A percentile compares a stretch with the other conserved stretches of the same genome.
These are phyloP conservation scores for Lanmaoa pseudosensibilis DNA, from an alignment of 768 basidiomycete genomes.

Conservation along the genomic window DNA sequence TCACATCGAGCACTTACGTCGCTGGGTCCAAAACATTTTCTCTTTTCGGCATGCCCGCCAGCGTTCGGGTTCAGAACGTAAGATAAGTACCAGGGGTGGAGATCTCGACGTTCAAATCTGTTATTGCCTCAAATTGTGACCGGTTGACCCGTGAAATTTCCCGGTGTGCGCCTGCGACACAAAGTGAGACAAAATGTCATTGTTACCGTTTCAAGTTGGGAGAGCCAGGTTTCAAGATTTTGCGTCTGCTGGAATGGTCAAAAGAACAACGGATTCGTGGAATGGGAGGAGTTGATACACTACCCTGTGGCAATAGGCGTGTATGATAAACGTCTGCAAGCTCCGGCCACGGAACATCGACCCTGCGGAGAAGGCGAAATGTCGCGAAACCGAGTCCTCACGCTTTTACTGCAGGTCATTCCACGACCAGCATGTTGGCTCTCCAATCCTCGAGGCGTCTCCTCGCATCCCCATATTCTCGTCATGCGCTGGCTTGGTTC, in stretches of 20 bases:
- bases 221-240: constrained; percentile 2
- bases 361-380: constrained; percentile 9
- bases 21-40: background rate
- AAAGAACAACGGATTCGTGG: too few species aligned
- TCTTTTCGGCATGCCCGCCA: background rate
- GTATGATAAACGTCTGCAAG: too few species aligned
- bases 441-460: background rate
- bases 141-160: too few species aligned
- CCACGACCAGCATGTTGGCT: constrained; percentile 10
- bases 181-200: background rate
- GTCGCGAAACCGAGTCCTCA: background rate
- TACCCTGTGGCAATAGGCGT: too few species aligned
- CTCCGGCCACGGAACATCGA: background rate
- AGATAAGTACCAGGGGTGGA: background rate
- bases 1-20: background rate
- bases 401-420: background rate
- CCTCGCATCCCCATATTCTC: background rate
- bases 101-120: too few species aligned
- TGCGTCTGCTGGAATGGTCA: background rate
- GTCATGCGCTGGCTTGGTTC: background rate
- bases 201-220: background rate
- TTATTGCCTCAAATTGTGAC: too few species aligned
- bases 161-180: background rate
- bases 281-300: too few species aligned
- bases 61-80: background rate